Base-by-base conservation (phyloP, 345 rosid genomes). In the Eutrema japonicum region DNA sequence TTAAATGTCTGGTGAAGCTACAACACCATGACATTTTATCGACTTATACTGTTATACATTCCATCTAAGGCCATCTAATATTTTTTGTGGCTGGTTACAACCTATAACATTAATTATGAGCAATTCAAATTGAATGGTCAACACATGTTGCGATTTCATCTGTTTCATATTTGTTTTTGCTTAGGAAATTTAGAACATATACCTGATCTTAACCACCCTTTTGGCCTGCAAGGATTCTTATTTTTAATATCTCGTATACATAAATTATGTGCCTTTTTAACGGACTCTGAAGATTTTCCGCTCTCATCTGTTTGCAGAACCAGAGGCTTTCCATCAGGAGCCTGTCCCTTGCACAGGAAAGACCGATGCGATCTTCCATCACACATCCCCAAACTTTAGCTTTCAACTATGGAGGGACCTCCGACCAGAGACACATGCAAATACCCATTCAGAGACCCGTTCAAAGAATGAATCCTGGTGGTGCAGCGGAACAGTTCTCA, bases 301-400 rank as follows among this genome's bases (percentile, higher is more conserved):
- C 61, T 53, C 52, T 53, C 11, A 11, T 69, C 64, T 69, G 49
- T 60, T 42, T 55, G 26, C 72, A 77, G 72, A 77, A 65, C 55
- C 62, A 57, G 61, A 60, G 49, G 53, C 68, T 10, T 48, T 56
- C 75, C 33, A n/a, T 42, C 33, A 78, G 83, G 66, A 78, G 66
- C 71, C 75, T 62, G 14, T 76, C 84, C 60, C 83, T 92, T 66
- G 66, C 70, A 47, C 73, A 51, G 53, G 73, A 60, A 60, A 75
- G 73, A 59, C 51, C 84, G 22, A 35, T 85, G 32, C 71, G 46
- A 52, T 61, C 82, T 4, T 76, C 82, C 29, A 43, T 73, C 29
- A 22, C 78, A 14, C 78, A 52, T 47, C 29, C 75, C 72, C 89
- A 64, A 50, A 42, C 79, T 7, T 47, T 58, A 30, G 64, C 64